These are phyloP conservation scores for Aciculosporium take DNA, from an alignment of 2,329 filamentous ascomycete genomes.

Conservation along the genomic window DNA sequence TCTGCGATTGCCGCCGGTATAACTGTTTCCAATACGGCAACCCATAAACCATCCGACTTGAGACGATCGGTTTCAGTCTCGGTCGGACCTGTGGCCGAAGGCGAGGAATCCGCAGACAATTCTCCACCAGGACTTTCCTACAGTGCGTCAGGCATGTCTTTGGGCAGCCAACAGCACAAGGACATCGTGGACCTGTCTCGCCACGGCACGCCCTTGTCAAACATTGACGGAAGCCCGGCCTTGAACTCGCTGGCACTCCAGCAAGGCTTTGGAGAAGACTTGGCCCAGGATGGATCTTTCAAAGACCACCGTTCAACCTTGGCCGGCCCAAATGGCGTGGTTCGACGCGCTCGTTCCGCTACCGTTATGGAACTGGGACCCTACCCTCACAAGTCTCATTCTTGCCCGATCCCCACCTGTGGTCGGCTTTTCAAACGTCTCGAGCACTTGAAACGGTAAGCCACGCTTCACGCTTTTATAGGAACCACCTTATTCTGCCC, in stretches of 20 bases:
- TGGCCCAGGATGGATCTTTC: conserved; percentile 34
- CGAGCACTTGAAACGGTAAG: conserved; percentile 98
- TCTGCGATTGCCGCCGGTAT: conserved; percentile 53
- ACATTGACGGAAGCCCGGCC: conserved; percentile 67
- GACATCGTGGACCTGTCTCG: conserved; percentile 74
- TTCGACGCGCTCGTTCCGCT: conserved; percentile 81
- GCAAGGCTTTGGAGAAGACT: conserved; percentile 58
- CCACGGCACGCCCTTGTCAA: conserved; percentile 79
- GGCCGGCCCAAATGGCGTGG: conserved; percentile 59
- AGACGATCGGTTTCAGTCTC: conserved; percentile 82
- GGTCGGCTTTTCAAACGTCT: conserved; percentile 96
- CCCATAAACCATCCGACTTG: conserved; percentile 76
- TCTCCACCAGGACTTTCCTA: conserved; percentile 66
- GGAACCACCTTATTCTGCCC: neutral
- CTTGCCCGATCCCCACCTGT: conserved; percentile 96
- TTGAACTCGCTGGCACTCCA: conserved; percentile 56
- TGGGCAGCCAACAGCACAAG: conserved; percentile 54
- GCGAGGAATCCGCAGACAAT: conserved; percentile 63
- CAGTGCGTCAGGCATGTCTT: conserved; percentile 52
- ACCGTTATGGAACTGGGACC: conserved; percentile 94
- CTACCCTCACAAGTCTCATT: conserved; percentile 95
- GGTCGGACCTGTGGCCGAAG: conserved; percentile 66
- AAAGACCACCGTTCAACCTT: conserved; percentile 48
- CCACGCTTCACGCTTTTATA: conserved; percentile 16
- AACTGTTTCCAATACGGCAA: conserved; percentile 45